Base-by-base conservation (phyloP, 2,329 filamentous ascomycete species). In the Hypomyces rosellus region DNA sequence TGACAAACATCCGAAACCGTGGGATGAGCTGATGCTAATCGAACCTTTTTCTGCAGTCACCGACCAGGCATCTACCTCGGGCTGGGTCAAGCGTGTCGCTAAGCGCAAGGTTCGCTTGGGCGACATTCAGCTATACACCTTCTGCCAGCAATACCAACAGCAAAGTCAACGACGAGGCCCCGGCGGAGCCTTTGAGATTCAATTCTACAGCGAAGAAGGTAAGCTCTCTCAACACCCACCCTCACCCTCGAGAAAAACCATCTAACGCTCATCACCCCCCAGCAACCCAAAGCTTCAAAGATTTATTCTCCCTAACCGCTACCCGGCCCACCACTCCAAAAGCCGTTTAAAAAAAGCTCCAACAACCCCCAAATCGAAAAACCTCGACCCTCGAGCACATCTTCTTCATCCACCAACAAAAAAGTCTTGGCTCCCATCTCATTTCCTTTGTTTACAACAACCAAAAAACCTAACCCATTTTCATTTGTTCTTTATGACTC, bases 71-170 rank as follows among this genome's bases (percentile, higher is more conserved):
- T 62, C 65, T 34, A 76, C 74, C 3, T 60, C 67, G 1, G 69
- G 67, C 3, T 83, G 79, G 80, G 63, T 84, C 18, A 68, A 70
- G 30, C 75, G 72, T 41, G 72, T 74, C 37, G 71, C 70, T 12
- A 65, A 64, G 12, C 70, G 72, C 49, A 69, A 72, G 20, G 65
- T 84, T 51, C 74, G 73, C 66, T 64, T 84, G 2, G 72, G 69
- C 34, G 75, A 81, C 53, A 61, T 84, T 14, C 73, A 80, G 50
- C 72, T 78, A 0, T 82, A 82, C 59, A 74, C 83, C 7, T 84
- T 84, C 60, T 80, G 74, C 57, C 65, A 74, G n/a, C 64, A 70
- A 1, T 84, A 84, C 56, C 70, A 72, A 7, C 73, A 79, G 53
- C 70, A 74, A 48, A 69, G 70, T 43, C 76, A 80, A 64, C 74